Evolutionary conservation across 164 flowering plant species (phyloP), one percentile per base, ranked within the genome.

Genomic region (Warburgia ugandensis): DNA sequence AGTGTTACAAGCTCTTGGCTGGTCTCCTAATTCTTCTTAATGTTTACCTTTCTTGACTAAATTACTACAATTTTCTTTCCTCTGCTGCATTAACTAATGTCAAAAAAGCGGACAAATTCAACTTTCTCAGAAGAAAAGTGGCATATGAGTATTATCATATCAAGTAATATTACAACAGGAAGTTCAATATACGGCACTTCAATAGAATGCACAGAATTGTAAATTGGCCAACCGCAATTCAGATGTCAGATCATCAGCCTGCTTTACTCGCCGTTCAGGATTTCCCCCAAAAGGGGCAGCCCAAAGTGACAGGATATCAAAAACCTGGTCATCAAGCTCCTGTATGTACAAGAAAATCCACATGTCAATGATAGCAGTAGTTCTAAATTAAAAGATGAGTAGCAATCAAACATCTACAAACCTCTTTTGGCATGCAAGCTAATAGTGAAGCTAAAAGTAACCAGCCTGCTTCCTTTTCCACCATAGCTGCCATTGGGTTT

Each of bases 301-400:
- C 96, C 97, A 89, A 16, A 89, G 67, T 29, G 96, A 71, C 59
- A 94, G 81, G 62, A 94, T 78, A 68, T 89, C 97, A 78, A 89
- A 94, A 53, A 82, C 88, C 53, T 94, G 87, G 51, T 82, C 96
- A 58, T 86, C 88, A 60, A 94, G 84, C 61, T 86, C 99, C 99
- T 94, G 71, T 47, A 67, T 1, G 38, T 37, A 63, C 21, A 49
- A 66, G 39, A 46, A 42, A 46, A 27, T 21, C 20, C 54, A 33
- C 30, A 38, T 20, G 8, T 20, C 25, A 3, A 59, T 22, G 5
- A 44, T n/a, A 52, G 4, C 37, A 28, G 51, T 38, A 44, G 29
- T 22, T 58, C 17, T 4, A 27, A 23, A 45, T 9, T 13, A 28
- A 5, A 3, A 16, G 8, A 30, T 9, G 12, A 28, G 12, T 10